These are phyloP conservation scores for Colletotrichum orchidophilum DNA, from an alignment of 2,329 filamentous ascomycete genomes.

Conservation along the genomic window DNA sequence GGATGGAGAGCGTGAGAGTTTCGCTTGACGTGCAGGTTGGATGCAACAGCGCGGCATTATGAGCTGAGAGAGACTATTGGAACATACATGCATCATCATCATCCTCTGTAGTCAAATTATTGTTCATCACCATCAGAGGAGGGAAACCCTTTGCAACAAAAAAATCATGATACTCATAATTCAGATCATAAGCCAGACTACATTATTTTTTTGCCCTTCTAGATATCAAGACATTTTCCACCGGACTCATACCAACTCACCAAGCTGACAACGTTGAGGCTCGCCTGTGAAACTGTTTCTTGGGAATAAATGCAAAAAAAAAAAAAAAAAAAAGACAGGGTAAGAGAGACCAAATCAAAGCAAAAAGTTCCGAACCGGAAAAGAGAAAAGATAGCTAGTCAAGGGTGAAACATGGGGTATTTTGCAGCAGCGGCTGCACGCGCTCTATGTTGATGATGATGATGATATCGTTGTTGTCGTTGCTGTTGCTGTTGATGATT, in stretches of 20 bases:
- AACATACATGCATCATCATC: neutral
- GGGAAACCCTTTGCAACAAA: neutral
- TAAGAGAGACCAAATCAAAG: neutral
- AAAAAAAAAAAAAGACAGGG: too few relatives aligned
- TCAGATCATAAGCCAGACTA: neutral
- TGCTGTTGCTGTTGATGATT: neutral
- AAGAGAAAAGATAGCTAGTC: too few relatives aligned
- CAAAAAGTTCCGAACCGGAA: neutral
- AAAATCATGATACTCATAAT: neutral
- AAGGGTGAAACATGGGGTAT: neutral
- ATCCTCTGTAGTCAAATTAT: neutral
- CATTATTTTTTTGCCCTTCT: neutral
- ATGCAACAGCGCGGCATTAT: neutral
- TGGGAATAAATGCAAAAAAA: neutral
- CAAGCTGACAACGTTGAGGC: too few relatives aligned
- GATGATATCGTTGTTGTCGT: neutral
- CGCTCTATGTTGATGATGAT: slow-evolving; percentile 8
- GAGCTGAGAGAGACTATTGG: neutral
- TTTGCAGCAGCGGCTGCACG: slow-evolving; percentile 23
- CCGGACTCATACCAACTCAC: neutral
- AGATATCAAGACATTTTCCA: neutral
- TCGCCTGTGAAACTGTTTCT: neutral
- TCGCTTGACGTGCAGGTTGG: neutral
- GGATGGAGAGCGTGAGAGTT: neutral
- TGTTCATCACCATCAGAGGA: neutral